Evolutionary conservation across 768 basidiomycete species (phyloP).

Genomic region (Kwoniella pini): DNA sequence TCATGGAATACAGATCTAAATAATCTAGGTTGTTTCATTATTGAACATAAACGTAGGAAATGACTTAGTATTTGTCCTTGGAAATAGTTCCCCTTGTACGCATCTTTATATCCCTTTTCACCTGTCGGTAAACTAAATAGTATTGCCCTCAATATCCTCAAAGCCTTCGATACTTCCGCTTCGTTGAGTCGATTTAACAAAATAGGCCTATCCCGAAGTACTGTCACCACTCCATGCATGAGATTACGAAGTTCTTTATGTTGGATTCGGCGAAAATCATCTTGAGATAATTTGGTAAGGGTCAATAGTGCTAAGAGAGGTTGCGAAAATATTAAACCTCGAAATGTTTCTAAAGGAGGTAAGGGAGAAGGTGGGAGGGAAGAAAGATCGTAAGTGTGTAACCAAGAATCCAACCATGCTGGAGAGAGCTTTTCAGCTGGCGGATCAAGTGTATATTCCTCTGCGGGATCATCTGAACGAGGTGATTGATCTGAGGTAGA

Average conservation of each 20-base stretch:
- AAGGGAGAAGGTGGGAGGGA: slow-evolving; percentile 20
- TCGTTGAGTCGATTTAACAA: neutral
- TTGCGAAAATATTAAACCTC: slow-evolving; percentile 20
- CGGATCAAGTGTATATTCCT: slow-evolving; percentile 2
- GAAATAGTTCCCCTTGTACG: slow-evolving; percentile 9
- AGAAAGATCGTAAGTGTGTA: slow-evolving; percentile 16
- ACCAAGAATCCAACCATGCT: slow-evolving; percentile 16
- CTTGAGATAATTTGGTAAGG: slow-evolving; percentile 3
- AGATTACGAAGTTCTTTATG: slow-evolving; percentile 10
- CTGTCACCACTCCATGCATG: neutral
- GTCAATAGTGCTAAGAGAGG: slow-evolving; percentile 17
- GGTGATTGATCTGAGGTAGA: too few species aligned
- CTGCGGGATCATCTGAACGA: neutral
- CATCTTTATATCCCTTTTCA: neutral
- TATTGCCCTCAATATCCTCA: slow-evolving; percentile 13
- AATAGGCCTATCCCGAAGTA: neutral
- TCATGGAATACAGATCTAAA: slow-evolving; percentile 18
- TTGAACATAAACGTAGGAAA: slow-evolving; percentile 13
- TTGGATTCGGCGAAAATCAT: slow-evolving; percentile 7
- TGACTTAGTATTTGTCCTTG: slow-evolving; percentile 6
- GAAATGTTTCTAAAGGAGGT: slow-evolving; percentile 23
- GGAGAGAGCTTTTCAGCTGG: neutral
- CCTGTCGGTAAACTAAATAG: slow-evolving; percentile 5
- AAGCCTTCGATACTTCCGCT: slow-evolving; percentile 1
- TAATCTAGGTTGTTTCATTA: slow-evolving; percentile 9